A percentile compares a stretch with the other conserved stretches of the same genome.
These are phyloP conservation scores for Yarrowia hollandica DNA, from an alignment of 805 yeast genomes.

Conservation along the genomic window DNA sequence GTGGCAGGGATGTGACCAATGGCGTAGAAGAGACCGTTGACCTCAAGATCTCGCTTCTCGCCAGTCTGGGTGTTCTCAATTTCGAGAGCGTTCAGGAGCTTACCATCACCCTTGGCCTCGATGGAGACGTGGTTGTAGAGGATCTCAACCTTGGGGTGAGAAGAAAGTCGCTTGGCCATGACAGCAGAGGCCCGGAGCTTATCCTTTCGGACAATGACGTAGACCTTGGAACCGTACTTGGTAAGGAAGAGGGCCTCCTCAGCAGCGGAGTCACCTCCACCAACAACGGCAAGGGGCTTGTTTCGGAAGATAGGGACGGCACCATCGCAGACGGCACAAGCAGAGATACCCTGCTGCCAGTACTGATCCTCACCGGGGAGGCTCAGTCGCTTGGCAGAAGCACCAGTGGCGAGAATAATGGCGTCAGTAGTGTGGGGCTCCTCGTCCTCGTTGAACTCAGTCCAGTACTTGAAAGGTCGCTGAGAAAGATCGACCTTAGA, in stretches of 20 bases:
- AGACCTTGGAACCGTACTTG: constrained; percentile 96
- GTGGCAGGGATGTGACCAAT: constrained; percentile 98
- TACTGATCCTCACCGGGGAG: constrained; percentile 96
- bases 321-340: constrained; percentile 99
- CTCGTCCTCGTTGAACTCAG: constrained; percentile 89
- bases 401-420: constrained; percentile 94
- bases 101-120: constrained; percentile 94
- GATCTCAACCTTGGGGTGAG: constrained; percentile 86
- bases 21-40: constrained; percentile 94
- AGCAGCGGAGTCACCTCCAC: constrained; percentile 99
- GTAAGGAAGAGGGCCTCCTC: constrained; percentile 98
- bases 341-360: constrained; percentile 99
- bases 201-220: constrained; percentile 90
- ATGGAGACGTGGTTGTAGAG: constrained; percentile 79
- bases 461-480: constrained; percentile 95
- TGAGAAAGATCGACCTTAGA: constrained; percentile 85
- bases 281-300: constrained; percentile 95
- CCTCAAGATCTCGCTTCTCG: constrained; percentile 66
- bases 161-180: constrained; percentile 90
- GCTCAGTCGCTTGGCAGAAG: constrained; percentile 91
- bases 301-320: constrained; percentile 98
- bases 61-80: constrained; percentile 73
- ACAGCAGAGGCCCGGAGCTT: constrained; percentile 90
- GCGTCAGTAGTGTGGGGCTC: constrained; percentile 93
- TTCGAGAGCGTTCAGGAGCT: constrained; percentile 62